Evolutionary conservation across 441 rosid genomes (phyloP), one percentile per base, ranked within the genome.

Genomic region (Populus hybrid): DNA sequence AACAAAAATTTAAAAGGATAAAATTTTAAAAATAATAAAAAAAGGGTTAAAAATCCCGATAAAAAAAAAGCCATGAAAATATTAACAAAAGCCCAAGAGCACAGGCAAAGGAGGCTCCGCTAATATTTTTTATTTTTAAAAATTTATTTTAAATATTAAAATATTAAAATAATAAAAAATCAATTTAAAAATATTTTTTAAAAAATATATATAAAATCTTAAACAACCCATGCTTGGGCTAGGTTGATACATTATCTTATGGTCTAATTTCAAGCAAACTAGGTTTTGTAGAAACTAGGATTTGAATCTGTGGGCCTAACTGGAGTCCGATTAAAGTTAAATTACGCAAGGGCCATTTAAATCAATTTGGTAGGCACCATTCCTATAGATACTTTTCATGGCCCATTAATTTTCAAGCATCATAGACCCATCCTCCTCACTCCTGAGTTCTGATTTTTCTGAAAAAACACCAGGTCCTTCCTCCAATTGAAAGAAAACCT

Each of bases 221-320:
- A 74, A 89, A 97, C 38, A 95, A 93, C 85, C 85, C 8, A 6
- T 50, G n/a, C 59, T 50, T 18, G 59, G n/a, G n/a, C 59, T 18
- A 16, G n/a, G 59, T 16, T 50, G 59, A 50, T 5, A 50, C 2
- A 6, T 50, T 16, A 14, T 50, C 20, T 50, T 50, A 50, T 1
- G n/a, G 2, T 50, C 59, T 50, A 16, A 50, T 50, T 50, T 16
- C 59, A 50, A 50, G 59, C n/a, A 50, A 50, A 50, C n/a, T 16
- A 14, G n/a, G 20, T 5, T 16, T 50, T 14, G 2, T 16, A 14
- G n/a, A 50, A 50, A 50, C n/a, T 16, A 14, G n/a, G 20, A 16
- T 16, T 50, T 14, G 2, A 50, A 16, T 50, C n/a, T 1, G 59
- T 50, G 0, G n/a, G 59, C 20, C 59, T 50, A 1, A 18, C 20